These are phyloP conservation scores for Talaromyces wortmannii DNA, from an alignment of 495 filamentous ascomycete species.

Conservation along the genomic window DNA sequence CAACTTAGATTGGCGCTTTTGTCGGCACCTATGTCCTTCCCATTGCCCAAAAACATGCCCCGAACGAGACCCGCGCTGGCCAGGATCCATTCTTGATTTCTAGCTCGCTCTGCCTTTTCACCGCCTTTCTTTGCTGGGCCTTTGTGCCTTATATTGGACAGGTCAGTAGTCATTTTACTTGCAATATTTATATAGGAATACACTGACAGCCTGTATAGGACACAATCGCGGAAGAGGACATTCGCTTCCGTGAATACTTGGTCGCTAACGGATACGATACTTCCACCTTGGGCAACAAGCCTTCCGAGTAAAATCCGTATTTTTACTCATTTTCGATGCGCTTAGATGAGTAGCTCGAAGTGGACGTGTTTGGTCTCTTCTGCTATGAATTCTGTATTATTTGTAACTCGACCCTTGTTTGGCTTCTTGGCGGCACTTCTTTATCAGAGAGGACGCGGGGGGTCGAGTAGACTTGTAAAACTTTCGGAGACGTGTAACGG, in stretches of 20 bases:
- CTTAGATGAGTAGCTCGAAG: too few relatives aligned
- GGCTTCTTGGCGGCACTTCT: too few relatives aligned
- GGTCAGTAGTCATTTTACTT: slow-evolving; percentile 16
- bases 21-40: slow-evolving; percentile 82
- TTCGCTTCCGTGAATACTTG: slow-evolving; percentile 63
- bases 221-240: slow-evolving; percentile 64
- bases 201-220: slow-evolving; percentile 24
- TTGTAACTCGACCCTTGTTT: too few relatives aligned
- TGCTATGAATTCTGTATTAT: too few relatives aligned
- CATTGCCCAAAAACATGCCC: slow-evolving; percentile 58
- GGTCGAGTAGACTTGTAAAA: too few relatives aligned
- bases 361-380: too few relatives aligned
- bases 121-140: slow-evolving; percentile 50
- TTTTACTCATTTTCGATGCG: too few relatives aligned
- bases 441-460: too few relatives aligned
- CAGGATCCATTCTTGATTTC: slow-evolving; percentile 80
- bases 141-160: slow-evolving; percentile 62
- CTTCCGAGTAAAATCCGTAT: neutral
- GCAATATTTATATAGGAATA: neutral
- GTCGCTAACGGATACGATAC: slow-evolving; percentile 64
- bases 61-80: slow-evolving; percentile 50
- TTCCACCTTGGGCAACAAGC: slow-evolving; percentile 50
- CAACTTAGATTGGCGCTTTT: slow-evolving; percentile 67
- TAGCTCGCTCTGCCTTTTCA: slow-evolving; percentile 56
- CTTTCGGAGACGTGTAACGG: too few relatives aligned